Evolutionary conservation across 176 grass and related monocot genomes (phyloP), one percentile per base, ranked within the genome.

Genomic region (Pontederia crassipes): DNA sequence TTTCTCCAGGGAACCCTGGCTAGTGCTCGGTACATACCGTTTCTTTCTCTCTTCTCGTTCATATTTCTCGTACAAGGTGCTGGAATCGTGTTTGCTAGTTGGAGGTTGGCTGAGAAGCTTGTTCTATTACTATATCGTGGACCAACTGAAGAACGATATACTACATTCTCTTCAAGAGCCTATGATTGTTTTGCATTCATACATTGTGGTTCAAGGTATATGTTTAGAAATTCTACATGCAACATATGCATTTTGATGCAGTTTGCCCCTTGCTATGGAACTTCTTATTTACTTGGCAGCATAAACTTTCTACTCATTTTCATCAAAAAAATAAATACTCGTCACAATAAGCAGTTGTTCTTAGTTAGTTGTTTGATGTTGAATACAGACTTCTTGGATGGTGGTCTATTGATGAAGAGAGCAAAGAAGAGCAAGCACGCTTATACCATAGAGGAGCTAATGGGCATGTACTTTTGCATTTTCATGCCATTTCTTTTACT

Each of bases 131-230:
- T 85, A 18, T 55, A 59, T 46, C 55, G 45, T 55, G 65, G 76
- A 74, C 47, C 71, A 54, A 40, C 71, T 62, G 69, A 46, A 63
- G 64, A 75, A 65, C 16, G 71, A 76, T 76, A 82, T 74, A 48
- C 67, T 51, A 66, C 59, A 64, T 11, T 90, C 40, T 76, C 82
- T 27, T 79, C 69, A 66, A 82, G 66, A 66, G 68, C 76, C 5
- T 52, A 64, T 26, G 73, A 85, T 55, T 63, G 71, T 10, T 90
- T 79, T 74, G 62, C 68, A 66, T 66, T 79, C 62, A 55, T 82
- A 50, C 75, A 85, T 61, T 77, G 77, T 76, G 87, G 87, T 77
- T 90, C 82, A 71, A 90, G 82, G 87, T 88, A 45, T 40, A 40
- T 7, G 2, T 40, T 40, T 3, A 40, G 32, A 40, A 4, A 40